A percentile compares a stretch with the other conserved stretches of the same genome.
phyloP scores from a whole-genome alignment of 768 basidiomycete species.

The Panaeolus papilionaceus region DNA sequence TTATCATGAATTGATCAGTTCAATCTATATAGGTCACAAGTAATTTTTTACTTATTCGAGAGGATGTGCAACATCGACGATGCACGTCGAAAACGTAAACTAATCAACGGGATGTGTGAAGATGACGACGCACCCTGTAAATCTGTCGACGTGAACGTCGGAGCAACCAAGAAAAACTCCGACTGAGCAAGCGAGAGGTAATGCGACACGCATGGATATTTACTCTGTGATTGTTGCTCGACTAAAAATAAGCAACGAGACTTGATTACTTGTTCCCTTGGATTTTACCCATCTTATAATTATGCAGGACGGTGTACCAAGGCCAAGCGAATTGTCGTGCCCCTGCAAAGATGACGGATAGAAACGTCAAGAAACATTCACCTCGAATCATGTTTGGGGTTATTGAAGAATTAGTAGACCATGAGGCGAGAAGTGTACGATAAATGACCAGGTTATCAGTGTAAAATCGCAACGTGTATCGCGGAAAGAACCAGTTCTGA shows the following conservation, averaged over 20 bases:
- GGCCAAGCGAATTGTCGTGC: not conserved
- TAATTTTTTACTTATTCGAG: not conserved
- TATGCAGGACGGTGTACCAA: not conserved
- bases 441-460: not conserved
- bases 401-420: not conserved
- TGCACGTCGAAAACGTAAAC: not conserved
- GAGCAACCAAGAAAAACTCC: not conserved
- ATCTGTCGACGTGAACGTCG: not conserved
- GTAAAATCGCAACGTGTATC: slow-evolving; percentile 6
- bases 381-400: slow-evolving; percentile 1
- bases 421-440: not conserved
- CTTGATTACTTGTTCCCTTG: not conserved
- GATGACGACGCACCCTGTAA: not conserved
- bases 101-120: not conserved
- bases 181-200: not conserved
- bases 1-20: not conserved
- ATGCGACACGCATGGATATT: not conserved
- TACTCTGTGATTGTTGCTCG: not conserved
- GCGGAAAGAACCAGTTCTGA: not conserved
- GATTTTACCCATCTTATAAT: not conserved
- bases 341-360: not conserved
- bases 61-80: not conserved
- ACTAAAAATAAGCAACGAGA: not conserved
- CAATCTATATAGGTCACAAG: slow-evolving; percentile 1
- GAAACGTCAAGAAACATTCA: slow-evolving; percentile 10